phyloP scores from a whole-genome alignment of 2,329 filamentous ascomycete genomes.

The Fusarium protoensiforme region DNA sequence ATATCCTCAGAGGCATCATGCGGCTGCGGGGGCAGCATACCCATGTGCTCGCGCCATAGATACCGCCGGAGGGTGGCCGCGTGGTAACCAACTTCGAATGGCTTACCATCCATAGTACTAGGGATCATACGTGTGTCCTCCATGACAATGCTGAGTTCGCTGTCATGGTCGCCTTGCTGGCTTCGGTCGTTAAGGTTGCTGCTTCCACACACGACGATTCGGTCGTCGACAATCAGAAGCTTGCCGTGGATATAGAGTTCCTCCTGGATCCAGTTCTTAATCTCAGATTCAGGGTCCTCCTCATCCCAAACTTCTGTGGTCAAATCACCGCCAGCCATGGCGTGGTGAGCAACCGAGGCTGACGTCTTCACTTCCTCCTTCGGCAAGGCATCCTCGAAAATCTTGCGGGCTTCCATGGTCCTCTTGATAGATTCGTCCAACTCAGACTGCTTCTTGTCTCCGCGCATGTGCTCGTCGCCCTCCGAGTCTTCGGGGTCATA shows the following conservation, averaged over 20 bases:
- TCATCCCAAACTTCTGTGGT: slow-evolving; percentile 82
- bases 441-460: slow-evolving; percentile 49
- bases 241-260: slow-evolving; percentile 97
- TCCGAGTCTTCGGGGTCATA: slow-evolving; percentile 56
- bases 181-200: slow-evolving; percentile 94
- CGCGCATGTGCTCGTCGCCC: slow-evolving; percentile 62
- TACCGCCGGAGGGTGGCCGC: slow-evolving; percentile 83
- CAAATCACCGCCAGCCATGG: slow-evolving; percentile 76
- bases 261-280: slow-evolving; percentile 91
- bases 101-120: slow-evolving; percentile 81
- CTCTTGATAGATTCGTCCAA: slow-evolving; percentile 50
- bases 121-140: slow-evolving; percentile 80
- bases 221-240: slow-evolving; percentile 88
- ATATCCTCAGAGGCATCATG: slow-evolving; percentile 74
- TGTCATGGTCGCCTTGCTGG: slow-evolving; percentile 89
- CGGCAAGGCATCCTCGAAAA: slow-evolving; percentile 62
- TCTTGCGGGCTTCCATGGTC: slow-evolving; percentile 60
- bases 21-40: slow-evolving; percentile 79
- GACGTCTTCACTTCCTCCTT: slow-evolving; percentile 53
- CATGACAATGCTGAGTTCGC: slow-evolving; percentile 89
- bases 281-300: slow-evolving; percentile 75
- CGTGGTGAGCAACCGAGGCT: slow-evolving; percentile 75
- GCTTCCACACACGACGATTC: slow-evolving; percentile 84
- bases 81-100: slow-evolving; percentile 82
- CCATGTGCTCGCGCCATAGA: slow-evolving; percentile 91